Percentiles rank a stretch among this genome's conserved stretches.
Evolutionary conservation across 2,329 filamentous ascomycete species (phyloP).

Genomic region (Fusarium drepaniforme): DNA sequence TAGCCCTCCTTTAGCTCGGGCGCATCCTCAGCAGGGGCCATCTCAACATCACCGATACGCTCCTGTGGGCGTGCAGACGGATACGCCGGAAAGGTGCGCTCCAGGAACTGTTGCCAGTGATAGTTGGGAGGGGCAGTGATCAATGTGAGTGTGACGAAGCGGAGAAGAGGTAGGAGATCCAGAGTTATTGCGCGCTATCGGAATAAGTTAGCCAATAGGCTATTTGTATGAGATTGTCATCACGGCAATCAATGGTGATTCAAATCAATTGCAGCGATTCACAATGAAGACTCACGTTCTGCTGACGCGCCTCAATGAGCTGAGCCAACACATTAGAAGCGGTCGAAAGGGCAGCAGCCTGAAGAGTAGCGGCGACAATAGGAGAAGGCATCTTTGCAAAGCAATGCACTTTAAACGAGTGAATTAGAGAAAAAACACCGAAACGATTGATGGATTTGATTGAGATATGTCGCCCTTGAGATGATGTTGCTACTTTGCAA

Average conservation of each 20-base stretch:
- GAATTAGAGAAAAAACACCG: not conserved
- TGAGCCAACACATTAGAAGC: slow-evolving; percentile 68
- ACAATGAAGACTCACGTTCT: slow-evolving; percentile 49
- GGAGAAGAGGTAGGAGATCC: slow-evolving; percentile 61
- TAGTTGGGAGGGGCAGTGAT: slow-evolving; percentile 69
- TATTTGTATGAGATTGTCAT: not conserved
- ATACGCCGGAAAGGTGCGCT: slow-evolving; percentile 64
- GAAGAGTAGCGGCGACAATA: slow-evolving; percentile 65
- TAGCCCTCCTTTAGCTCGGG: slow-evolving; percentile 38
- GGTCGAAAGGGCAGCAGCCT: slow-evolving; percentile 64
- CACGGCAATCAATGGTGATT: not conserved
- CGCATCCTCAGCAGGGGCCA: slow-evolving; percentile 43
- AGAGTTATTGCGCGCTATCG: slow-evolving; percentile 54
- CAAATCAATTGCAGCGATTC: not conserved
- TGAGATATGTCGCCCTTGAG: not conserved
- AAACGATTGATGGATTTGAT: not conserved
- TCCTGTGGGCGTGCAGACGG: slow-evolving; percentile 24
- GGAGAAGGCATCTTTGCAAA: slow-evolving; percentile 58
- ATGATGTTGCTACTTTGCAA: not conserved
- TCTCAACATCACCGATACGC: slow-evolving; percentile 44
- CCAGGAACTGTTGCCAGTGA: slow-evolving; percentile 68
- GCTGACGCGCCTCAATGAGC: slow-evolving; percentile 62
- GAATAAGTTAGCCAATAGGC: not conserved
- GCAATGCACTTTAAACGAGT: slow-evolving; percentile 5
- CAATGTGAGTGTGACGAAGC: slow-evolving; percentile 66